Base-by-base conservation (phyloP, 768 basidiomycete genomes). In the Leccinum variicolor region DNA sequence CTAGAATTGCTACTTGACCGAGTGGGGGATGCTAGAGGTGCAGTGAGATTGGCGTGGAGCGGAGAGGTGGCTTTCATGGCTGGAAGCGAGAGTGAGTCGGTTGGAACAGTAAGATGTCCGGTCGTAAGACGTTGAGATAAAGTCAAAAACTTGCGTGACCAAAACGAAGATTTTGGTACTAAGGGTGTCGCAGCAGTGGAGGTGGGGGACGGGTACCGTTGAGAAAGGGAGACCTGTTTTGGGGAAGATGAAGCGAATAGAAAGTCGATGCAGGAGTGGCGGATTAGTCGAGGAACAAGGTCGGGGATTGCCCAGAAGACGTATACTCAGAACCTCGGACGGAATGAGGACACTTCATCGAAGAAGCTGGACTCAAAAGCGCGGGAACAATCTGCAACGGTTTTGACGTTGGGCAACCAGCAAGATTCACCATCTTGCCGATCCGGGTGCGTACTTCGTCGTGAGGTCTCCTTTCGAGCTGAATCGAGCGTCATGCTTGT, bases 91-190 rank as follows among this genome's bases (percentile, higher is more conserved):
- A 74, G 65, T 59, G 75, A 70, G 45, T 62, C 65, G 8, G 69
- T 57, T 50, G 74, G 70, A 15, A 73, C 64, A 52, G 71, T 53
- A 46, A 72, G 62, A 51, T 64, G 66, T 50, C 69, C 63, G 14
- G 64, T 17, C 8, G 36, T 39, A 9, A 39, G 36, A 39, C 36
- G 17, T n/a, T 39, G 63, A 28, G 64, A 62, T 6, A 69, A 79
- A 70, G 76, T 82, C 49, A 61, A 61, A 17, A 68, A 77, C 71
- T 77, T 84, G 57, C 81, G 80, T 47, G 74, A 75, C 87, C 87
- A 90, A 64, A 89, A 89, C 6, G 89, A 90, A 10, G 83, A 65
- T 67, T 83, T 84, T 51, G 85, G 81, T 13, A 79, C 71, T 31
- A 86, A 60, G 4, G 76, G 64, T 41, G 78, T 81, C 8, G 77